Evolutionary conservation across 495 filamentous ascomycete genomes (phyloP).

Genomic region (Aspergillus saccharolyticus): DNA sequence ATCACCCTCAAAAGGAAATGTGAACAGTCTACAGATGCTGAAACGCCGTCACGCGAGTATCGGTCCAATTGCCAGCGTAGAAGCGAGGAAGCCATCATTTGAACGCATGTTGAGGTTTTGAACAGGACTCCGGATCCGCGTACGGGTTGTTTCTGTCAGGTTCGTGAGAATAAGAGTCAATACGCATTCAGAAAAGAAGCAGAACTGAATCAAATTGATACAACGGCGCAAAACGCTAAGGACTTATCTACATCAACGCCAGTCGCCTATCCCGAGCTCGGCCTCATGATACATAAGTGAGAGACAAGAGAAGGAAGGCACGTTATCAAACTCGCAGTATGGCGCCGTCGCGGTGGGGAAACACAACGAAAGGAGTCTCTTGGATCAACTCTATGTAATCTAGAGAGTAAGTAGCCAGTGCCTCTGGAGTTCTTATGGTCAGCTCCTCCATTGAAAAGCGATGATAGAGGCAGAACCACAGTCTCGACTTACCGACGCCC

Average conservation of each 20-base stretch:
- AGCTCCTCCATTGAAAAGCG: too few species aligned
- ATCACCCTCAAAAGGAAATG: constrained; percentile 6
- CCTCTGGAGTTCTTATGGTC: too few species aligned
- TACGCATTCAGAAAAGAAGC: not conserved
- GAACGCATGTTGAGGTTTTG: not conserved
- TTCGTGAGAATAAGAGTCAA: not conserved
- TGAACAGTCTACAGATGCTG: not conserved
- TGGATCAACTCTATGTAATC: too few species aligned
- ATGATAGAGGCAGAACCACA: too few species aligned
- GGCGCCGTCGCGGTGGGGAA: too few species aligned
- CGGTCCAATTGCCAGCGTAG: not conserved
- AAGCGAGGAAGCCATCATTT: constrained; percentile 4
- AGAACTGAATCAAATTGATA: not conserved
- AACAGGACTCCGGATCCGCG: not conserved
- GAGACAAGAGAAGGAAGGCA: too few species aligned
- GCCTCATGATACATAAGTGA: too few species aligned
- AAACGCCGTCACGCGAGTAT: not conserved
- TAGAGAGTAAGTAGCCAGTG: too few species aligned
- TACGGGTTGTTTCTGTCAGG: not conserved
- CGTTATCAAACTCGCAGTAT: too few species aligned
- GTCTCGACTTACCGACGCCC: not conserved
- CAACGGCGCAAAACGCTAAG: not conserved
- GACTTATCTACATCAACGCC: not conserved
- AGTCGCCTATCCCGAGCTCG: not conserved
- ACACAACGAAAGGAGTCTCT: too few species aligned